Conservation (phyloP, 2,329 filamentous ascomycete genomes). For the Arthrobotrys sinensis region DNA sequence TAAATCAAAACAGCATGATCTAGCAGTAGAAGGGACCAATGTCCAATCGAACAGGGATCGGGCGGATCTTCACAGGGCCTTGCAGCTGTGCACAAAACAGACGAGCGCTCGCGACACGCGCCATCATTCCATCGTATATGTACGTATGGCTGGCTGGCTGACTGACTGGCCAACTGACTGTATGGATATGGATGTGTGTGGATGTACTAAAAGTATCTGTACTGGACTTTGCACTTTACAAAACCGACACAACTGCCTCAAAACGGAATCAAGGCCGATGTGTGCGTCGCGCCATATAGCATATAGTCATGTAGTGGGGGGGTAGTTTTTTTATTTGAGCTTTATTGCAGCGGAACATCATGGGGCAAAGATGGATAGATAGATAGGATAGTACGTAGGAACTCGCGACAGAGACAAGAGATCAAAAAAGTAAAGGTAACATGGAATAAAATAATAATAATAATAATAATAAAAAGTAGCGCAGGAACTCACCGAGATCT, state of each 20-base stretch:
- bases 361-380: slow-evolving; percentile 3
- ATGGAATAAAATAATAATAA: too few species aligned
- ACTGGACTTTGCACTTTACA: too few species aligned
- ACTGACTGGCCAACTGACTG: too few species aligned
- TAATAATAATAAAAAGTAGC: too few species aligned
- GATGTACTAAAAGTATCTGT: too few species aligned
- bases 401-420: slow-evolving; percentile 4
- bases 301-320: not conserved
- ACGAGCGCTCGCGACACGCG: slow-evolving; percentile 53
- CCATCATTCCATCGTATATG: slow-evolving; percentile 29
- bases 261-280: not conserved
- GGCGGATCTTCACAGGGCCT: slow-evolving; percentile 20
- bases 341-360: slow-evolving; percentile 25
- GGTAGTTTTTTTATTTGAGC: not conserved
- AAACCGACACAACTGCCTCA: not conserved
- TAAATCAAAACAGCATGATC: too few species aligned
- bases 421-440: slow-evolving; percentile 13
- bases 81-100: slow-evolving; percentile 45
- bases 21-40: too few species aligned
- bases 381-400: not conserved
- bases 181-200: too few species aligned
- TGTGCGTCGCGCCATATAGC: not conserved
- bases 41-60: not conserved
- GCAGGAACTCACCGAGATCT: slow-evolving; percentile 46
- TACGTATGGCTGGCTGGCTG: too few species aligned